Evolutionary conservation across 2,329 filamentous ascomycete genomes (phyloP).

Genomic region (Stagonosporopsis rhizophila): DNA sequence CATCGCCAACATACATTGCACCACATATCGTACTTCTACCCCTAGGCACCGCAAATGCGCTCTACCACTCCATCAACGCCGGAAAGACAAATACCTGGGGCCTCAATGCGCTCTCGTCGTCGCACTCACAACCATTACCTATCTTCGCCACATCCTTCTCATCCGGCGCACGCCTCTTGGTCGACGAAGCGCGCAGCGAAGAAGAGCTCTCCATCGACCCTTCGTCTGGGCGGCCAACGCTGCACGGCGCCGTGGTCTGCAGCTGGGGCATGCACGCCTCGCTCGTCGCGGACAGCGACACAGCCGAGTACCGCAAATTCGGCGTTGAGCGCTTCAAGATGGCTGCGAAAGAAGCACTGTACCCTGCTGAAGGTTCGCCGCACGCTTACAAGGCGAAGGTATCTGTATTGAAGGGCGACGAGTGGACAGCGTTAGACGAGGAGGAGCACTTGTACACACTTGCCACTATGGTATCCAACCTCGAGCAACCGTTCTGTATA

Average conservation of each 20-base stretch:
- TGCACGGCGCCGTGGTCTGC: constrained; percentile 81
- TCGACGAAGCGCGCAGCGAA: constrained; percentile 55
- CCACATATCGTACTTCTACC: constrained; percentile 65
- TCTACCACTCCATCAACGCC: constrained; percentile 55
- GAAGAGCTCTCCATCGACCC: constrained; percentile 36
- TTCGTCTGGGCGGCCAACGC: constrained; percentile 32
- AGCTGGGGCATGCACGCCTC: constrained; percentile 91
- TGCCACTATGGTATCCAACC: constrained; percentile 76
- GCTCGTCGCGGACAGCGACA: constrained; percentile 91
- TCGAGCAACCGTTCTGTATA: constrained; percentile 83
- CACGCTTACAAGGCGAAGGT: constrained; percentile 66
- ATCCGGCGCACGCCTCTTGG: constrained; percentile 51
- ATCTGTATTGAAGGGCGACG: constrained; percentile 45
- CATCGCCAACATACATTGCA: constrained; percentile 48
- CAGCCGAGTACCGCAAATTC: constrained; percentile 76
- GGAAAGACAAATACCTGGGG: constrained; percentile 51
- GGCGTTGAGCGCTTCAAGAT: constrained; percentile 83
- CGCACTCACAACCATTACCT: constrained; percentile 48
- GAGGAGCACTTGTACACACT: constrained; percentile 77
- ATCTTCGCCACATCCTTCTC: constrained; percentile 56
- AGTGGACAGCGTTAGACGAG: constrained; percentile 49
- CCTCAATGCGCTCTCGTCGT: constrained; percentile 48
- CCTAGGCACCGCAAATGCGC: constrained; percentile 59
- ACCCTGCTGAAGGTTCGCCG: constrained; percentile 60
- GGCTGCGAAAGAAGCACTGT: constrained; percentile 79